phyloP scores from a whole-genome alignment of 768 basidiomycete species.

The Multifurca ochricompacta region DNA sequence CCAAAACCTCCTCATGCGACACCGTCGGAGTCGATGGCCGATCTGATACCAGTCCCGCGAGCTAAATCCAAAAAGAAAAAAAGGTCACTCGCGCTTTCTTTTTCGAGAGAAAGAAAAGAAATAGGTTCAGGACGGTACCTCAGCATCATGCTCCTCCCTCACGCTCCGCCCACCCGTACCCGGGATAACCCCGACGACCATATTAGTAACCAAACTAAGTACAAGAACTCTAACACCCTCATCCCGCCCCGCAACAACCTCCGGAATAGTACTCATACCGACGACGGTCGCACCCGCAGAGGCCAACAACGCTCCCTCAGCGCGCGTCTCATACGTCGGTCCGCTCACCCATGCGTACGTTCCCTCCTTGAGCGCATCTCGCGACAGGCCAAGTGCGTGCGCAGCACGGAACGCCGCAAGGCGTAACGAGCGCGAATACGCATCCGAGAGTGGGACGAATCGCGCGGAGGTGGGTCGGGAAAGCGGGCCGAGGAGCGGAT shows the following conservation, averaged over 20 bases:
- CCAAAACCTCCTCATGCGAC: conserved; percentile 75
- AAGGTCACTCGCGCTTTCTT: neutral
- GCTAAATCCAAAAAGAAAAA: conserved; percentile 31
- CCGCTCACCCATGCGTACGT: conserved; percentile 88
- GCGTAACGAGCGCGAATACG: conserved; percentile 69
- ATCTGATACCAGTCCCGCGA: conserved; percentile 48
- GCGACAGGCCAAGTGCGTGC: conserved; percentile 45
- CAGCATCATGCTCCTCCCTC: conserved; percentile 33
- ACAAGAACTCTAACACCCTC: conserved; percentile 71
- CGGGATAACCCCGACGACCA: conserved; percentile 56
- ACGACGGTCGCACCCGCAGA: conserved; percentile 81
- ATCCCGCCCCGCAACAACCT: conserved; percentile 74
- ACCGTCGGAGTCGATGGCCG: conserved; percentile 40
- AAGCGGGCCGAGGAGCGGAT: conserved; percentile 71
- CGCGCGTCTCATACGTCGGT: conserved; percentile 84
- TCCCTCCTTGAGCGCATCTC: conserved; percentile 64
- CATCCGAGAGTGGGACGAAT: conserved; percentile 79
- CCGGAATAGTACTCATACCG: conserved; percentile 90
- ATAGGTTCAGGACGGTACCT: conserved; percentile 38
- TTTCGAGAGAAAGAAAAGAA: neutral
- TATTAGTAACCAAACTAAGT: conserved; percentile 79
- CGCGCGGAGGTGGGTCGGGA: conserved; percentile 53
- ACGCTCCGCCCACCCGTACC: conserved; percentile 36
- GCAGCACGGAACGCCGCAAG: conserved; percentile 66
- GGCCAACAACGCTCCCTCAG: conserved; percentile 74